Base-by-base conservation (phyloP, 2,329 filamentous ascomycete genomes). In the Pseudogymnoascus pannorum region DNA sequence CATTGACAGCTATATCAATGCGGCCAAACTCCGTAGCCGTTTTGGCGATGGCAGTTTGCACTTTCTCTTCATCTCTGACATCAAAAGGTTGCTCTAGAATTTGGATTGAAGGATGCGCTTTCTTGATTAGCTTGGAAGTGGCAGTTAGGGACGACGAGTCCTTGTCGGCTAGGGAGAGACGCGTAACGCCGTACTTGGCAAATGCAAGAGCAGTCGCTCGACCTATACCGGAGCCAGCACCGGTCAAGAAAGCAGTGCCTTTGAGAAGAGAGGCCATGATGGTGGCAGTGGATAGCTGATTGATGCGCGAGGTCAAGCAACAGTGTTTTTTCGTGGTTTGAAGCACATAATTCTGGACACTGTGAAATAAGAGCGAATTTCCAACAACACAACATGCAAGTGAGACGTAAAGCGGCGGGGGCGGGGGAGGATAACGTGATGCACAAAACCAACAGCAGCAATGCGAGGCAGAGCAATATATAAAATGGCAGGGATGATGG, bases 1-100 rank as follows among this genome's bases (percentile, higher is more conserved):
- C 79, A 66, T 85, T 84, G 58, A 84, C 75, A 0, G 79, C 81
- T 35, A 82, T 74, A 65, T 85, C 82, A 42, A 85, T 72, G 2
- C 81, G 73, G 7, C 80, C 80, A 68, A 84, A 84, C 57, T 72
- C 68, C 12, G 72, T 68, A 1, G 76, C 76, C 0, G 74, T 74
- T 54, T 74, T 68, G 1, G 71, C 70, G 6, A 85, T 69, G 18
- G 74, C 76, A 3, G 71, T 64, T n/a, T 77, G 73, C 5, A 84
- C 75, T 16, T 76, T 73, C 1, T 64, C 67, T 54, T 76, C 72
- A 36, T 77, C 70, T 12, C 74, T 71, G 4, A 84, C 79, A 66
- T 85, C 77, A 18, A 81, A 67, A 31, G 74, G 65, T 2, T 81
- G 69, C 2, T 69, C 61, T 29, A 78, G 68, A 6, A 81, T 67